Evolutionary conservation across 2,329 filamentous ascomycete genomes (phyloP), one percentile per base, ranked within the genome.

Genomic region (Trichoderma guizhouense): DNA sequence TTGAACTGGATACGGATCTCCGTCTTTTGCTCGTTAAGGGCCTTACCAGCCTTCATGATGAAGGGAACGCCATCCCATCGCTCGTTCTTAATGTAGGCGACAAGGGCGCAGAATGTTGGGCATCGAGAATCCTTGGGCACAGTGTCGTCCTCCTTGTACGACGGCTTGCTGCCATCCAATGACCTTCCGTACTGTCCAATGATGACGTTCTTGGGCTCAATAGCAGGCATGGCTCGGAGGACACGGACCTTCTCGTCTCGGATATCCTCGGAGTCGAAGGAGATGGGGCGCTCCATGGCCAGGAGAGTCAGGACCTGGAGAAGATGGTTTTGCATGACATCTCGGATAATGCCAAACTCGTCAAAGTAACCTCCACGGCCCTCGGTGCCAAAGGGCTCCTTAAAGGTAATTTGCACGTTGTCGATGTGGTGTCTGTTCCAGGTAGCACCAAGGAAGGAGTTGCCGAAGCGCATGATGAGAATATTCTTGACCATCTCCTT

Each of bases 401-500:
- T 99, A 89, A 99, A 99, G 62, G 96, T 94, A 81, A 99, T 98
- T 86, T 98, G 96, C 64, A 99, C 92, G 79, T 97, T 99, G 86
- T 98, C 96, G 85, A 99, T 99, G 87, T 98, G 95, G 83, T 98
- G 95, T 77, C 96, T 91, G 87, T 98, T 99, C 96, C 96, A 99
- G 72, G 95, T 99, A 57, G 96, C 95, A 76, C 95, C 95, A 78
- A 99, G 93, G 88, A 99, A 99, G 77, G 97, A 95, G 86, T 99
- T 99, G 78, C 96, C 97, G 81, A 99, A 99, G 81, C 97, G 90
- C 76, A 99, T 89, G 77, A 99, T 98, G 76, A 99, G 88, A 77
- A 99, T 97, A 85, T 99, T 99, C 91, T 99, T 99, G 79, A 99
- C 96, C 96, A 99, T 99, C 85, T 99, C 96, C 88, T 99, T 99